Evolutionary conservation across 139 green algal species (phyloP).

Genomic region (Chlorella sp.): DNA sequence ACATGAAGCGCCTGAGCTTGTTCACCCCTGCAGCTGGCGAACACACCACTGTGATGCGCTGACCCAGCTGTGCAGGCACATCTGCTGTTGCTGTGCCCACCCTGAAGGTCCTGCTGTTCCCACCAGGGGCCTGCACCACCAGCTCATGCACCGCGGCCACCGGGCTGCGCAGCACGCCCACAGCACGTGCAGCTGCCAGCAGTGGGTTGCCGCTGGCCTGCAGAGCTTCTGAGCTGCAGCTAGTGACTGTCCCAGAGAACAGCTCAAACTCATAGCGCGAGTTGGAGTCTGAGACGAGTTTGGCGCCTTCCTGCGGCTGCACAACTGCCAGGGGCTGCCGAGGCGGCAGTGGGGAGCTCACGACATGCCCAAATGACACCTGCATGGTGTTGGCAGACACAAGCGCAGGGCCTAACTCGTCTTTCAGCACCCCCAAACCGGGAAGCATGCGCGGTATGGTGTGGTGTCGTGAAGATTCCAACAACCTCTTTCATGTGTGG

Average conservation of each 20-base stretch:
- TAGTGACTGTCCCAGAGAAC: constrained; percentile 59
- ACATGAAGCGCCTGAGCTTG: constrained; percentile 28
- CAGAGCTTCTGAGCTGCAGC: constrained; percentile 52
- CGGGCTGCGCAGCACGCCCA: constrained; percentile 38
- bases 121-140: constrained; percentile 57
- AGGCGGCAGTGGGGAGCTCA: constrained; percentile 61
- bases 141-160: constrained; percentile 71
- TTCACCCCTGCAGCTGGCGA: constrained; percentile 23
- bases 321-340: constrained; percentile 72
- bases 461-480: too few relatives aligned
- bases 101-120: constrained; percentile 68
- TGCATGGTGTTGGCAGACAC: too few relatives aligned
- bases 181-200: constrained; percentile 27
- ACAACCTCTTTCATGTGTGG: too few relatives aligned
- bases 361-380: constrained; percentile 46
- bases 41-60: constrained; percentile 76
- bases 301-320: constrained; percentile 74
- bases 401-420: too few relatives aligned
- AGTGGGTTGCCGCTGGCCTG: constrained; percentile 22
- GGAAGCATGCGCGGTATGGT: too few relatives aligned
- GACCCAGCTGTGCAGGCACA: constrained; percentile 63
- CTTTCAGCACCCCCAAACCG: too few relatives aligned
- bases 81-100: constrained; percentile 66
- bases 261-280: constrained; percentile 80
- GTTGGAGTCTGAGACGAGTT: constrained; percentile 56